Base-by-base conservation (phyloP, 1,284 basidiomycete species). In the Albatrellus sp. region DNA sequence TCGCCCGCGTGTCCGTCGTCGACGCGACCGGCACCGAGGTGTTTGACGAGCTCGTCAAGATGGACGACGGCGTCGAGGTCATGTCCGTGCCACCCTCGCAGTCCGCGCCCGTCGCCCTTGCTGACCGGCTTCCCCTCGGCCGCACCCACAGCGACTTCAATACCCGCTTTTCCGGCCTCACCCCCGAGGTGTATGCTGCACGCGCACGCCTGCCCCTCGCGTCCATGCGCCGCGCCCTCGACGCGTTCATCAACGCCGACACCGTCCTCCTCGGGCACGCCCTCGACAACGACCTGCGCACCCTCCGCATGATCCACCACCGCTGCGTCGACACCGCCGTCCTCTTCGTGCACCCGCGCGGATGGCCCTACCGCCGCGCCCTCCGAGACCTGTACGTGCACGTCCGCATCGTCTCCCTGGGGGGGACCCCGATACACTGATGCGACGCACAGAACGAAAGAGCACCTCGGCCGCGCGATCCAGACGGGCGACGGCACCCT, bases 91-190 rank as follows among this genome's bases (percentile, higher is more conserved):
- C n/a, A n/a, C n/a, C n/a, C n/a, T n/a, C n/a, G n/a, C n/a, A n/a
- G n/a, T n/a, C n/a, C n/a, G n/a, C n/a, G n/a, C n/a, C n/a, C n/a
- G n/a, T n/a, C n/a, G n/a, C n/a, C n/a, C n/a, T n/a, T n/a, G n/a
- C n/a, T n/a, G n/a, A n/a, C n/a, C n/a, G n/a, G n/a, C n/a, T n/a
- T n/a, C n/a, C n/a, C n/a, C n/a, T n/a, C n/a, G n/a, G n/a, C n/a
- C 44, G 13, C 16, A 32, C 46, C 7, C 24, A 11, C 54, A 92
- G 90, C 46, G 92, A 96, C 58, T 80, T 80, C 56, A 93, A 91
- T 55, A 90, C 90, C 5, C 77, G 87, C 20, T 97, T 93, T 58
- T 93, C 90, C 6, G 92, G 92, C 11, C 75, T 97, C 42, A 81
- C 73, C 0, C 59, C 69, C 17, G 75, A 80, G 45, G 68, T 72